Conservation (phyloP, 2,329 filamentous ascomycete genomes). For the Aspergillus sp. region DNA sequence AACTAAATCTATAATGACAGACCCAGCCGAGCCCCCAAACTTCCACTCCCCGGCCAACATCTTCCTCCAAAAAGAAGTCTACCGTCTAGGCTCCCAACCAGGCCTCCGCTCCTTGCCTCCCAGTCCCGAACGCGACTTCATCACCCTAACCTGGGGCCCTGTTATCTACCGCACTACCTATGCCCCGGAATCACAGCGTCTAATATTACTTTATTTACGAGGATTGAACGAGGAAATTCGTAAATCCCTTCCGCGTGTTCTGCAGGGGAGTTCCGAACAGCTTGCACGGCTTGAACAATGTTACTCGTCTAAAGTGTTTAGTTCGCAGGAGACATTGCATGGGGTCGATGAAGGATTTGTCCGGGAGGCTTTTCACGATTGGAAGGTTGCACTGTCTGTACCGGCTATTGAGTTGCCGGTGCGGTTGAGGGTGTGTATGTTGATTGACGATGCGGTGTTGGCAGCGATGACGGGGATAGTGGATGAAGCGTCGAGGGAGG, state of each 20-base stretch:
- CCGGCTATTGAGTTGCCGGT: conserved; percentile 21
- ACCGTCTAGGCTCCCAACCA: conserved; percentile 17
- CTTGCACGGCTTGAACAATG: conserved; percentile 11
- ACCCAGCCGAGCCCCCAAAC: conserved; percentile 1
- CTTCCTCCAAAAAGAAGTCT: conserved; percentile 24
- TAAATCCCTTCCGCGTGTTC: conserved; percentile 10
- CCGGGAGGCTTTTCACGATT: conserved; percentile 21
- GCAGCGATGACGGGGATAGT: conserved; percentile 10
- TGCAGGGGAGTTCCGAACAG: conserved; percentile 17
- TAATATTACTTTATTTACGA: conserved; percentile 51
- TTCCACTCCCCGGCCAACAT: conserved; percentile 12
- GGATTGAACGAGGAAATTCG: conserved; percentile 54
- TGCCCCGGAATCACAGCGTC: conserved; percentile 17
- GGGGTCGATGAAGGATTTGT: conserved; percentile 12
- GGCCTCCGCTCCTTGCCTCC: conserved; percentile 20
- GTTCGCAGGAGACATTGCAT: conserved; percentile 7
- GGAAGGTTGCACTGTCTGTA: conserved; percentile 20
- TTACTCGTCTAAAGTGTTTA: conserved; percentile 24
- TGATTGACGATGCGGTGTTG: conserved; percentile 21
- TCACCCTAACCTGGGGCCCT: conserved; percentile 24
- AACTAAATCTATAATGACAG: not conserved
- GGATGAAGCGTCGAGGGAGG: conserved; percentile 8
- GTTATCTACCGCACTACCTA: conserved; percentile 24
- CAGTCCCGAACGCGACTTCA: conserved; percentile 21
- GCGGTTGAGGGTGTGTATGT: conserved; percentile 19